Base-by-base conservation (phyloP, 2,329 filamentous ascomycete genomes). In the Stachybotrys chartarum region DNA sequence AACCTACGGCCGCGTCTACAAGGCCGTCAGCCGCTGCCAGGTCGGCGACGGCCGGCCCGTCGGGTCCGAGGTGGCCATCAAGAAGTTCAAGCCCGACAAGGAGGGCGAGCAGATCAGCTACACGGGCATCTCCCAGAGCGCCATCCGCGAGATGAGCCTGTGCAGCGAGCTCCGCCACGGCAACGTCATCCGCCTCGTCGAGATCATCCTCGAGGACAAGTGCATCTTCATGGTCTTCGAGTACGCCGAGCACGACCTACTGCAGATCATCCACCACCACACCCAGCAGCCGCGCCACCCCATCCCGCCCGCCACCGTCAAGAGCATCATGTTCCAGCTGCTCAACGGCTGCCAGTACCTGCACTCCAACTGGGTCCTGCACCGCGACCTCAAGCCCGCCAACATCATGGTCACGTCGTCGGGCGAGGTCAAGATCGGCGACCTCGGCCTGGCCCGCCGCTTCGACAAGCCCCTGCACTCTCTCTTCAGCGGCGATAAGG, bases 141-240 rank as follows among this genome's bases (percentile, higher is more conserved):
- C 94, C 5, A 90, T 97, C 61, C 90, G 94, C 54, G 94, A 99
- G 72, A 99, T 99, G 91, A 91, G 93, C 16, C 78, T 99, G 0
- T 99, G 94, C 73, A 94, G 90, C 44, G 94, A 99, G 69, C 80
- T 99, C 30, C 85, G 82, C 56, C 91, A 99, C 70, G 78, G 84
- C 55, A 97, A 97, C 68, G 86, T 99, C 39, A 93, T 99, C 61
- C 85, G 88, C 57, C 83, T 97, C 1, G 85, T 93, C 58, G 94
- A 99, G 73, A 97, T 96, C 65, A 96, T 99, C 65, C 80, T 99
- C 3, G 93, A 99, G 74, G 92, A 96, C 72, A 97, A 97, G 76
- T 97, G 92, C 75, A 97, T 99, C 70, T 99, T 92, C 74, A 99
- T 99, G 88, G 92, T 99, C 2, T 97, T 99, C 64, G 94, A 97